Evolutionary conservation across 805 yeast species (phyloP).

Genomic region (Huiozyma sinensis): DNA sequence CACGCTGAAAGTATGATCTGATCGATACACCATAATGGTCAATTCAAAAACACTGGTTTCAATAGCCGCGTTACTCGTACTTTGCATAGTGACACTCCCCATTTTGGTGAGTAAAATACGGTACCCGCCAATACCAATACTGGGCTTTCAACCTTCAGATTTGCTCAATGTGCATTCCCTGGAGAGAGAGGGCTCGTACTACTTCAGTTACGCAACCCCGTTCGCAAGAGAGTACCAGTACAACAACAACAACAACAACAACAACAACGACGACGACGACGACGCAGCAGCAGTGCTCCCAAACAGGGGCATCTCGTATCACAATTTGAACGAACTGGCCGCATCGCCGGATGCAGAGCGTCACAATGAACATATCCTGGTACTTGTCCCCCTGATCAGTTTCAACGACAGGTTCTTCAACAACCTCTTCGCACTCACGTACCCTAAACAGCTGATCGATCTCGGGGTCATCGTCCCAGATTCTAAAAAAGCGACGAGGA

Average conservation of each 20-base stretch:
- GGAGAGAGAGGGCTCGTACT: slow-evolving; percentile 15
- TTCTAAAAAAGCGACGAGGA: slow-evolving; percentile 62
- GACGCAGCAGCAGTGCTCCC: slow-evolving; percentile 30
- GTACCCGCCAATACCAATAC: too few species aligned
- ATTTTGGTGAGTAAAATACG: too few species aligned
- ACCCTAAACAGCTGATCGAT: slow-evolving; percentile 71
- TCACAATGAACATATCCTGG: slow-evolving; percentile 67
- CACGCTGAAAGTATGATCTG: too few species aligned
- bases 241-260: slow-evolving; percentile 26
- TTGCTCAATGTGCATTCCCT: slow-evolving; percentile 3
- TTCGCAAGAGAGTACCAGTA: slow-evolving; percentile 32
- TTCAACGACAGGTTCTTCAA: slow-evolving; percentile 79
- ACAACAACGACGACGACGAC: slow-evolving; percentile 34
- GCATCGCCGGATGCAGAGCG: slow-evolving; percentile 56
- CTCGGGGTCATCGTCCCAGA: slow-evolving; percentile 85
- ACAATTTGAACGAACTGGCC: slow-evolving; percentile 67
- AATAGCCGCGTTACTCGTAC: too few species aligned
- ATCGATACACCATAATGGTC: too few species aligned
- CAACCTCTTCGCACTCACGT: slow-evolving; percentile 55
- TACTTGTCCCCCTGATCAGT: slow-evolving; percentile 75
- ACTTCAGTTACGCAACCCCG: slow-evolving; percentile 15
- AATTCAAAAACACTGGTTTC: too few species aligned
- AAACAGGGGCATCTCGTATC: slow-evolving; percentile 60
- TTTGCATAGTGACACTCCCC: too few species aligned
- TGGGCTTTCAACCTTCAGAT: too few species aligned